Evolutionary conservation across 176 grass and related monocot genomes (phyloP).

Genomic region (Carex cristatella): DNA sequence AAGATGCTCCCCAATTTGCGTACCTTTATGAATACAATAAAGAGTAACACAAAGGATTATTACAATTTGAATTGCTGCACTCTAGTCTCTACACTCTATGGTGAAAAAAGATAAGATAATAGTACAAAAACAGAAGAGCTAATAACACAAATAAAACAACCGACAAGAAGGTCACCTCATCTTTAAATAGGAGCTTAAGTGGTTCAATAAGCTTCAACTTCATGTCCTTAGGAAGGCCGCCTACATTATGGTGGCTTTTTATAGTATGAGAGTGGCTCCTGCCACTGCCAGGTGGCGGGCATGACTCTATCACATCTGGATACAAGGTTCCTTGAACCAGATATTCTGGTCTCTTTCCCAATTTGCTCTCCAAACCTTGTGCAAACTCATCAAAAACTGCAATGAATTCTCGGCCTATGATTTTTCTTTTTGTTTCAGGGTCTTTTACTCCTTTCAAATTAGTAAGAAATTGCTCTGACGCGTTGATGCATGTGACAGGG

Average conservation of each 20-base stretch:
- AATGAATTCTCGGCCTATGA: slow-evolving; percentile 80
- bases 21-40: slow-evolving; percentile 38
- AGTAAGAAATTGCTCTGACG: slow-evolving; percentile 74
- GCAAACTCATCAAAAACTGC: slow-evolving; percentile 83
- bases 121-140: background rate
- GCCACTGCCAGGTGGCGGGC: slow-evolving; percentile 73
- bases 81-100: background rate
- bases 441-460: slow-evolving; percentile 65
- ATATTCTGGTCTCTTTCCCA: slow-evolving; percentile 55
- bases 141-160: slow-evolving; percentile 11
- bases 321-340: slow-evolving; percentile 89
- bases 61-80: background rate
- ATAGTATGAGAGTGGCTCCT: slow-evolving; percentile 81
- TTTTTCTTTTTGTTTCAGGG: slow-evolving; percentile 82
- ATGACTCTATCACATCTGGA: slow-evolving; percentile 91
- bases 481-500: slow-evolving; percentile 69
- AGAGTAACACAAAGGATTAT: background rate
- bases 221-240: slow-evolving; percentile 77
- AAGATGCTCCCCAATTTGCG: slow-evolving; percentile 72
- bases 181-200: slow-evolving; percentile 84
- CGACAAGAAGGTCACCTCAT: slow-evolving; percentile 42
- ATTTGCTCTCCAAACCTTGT: slow-evolving; percentile 43
- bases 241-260: slow-evolving; percentile 93
- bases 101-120: background rate
- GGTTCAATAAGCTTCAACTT: slow-evolving; percentile 83